These are phyloP conservation scores for Lepidopterella palustris DNA, from an alignment of 495 filamentous ascomycete genomes.

Conservation along the genomic window DNA sequence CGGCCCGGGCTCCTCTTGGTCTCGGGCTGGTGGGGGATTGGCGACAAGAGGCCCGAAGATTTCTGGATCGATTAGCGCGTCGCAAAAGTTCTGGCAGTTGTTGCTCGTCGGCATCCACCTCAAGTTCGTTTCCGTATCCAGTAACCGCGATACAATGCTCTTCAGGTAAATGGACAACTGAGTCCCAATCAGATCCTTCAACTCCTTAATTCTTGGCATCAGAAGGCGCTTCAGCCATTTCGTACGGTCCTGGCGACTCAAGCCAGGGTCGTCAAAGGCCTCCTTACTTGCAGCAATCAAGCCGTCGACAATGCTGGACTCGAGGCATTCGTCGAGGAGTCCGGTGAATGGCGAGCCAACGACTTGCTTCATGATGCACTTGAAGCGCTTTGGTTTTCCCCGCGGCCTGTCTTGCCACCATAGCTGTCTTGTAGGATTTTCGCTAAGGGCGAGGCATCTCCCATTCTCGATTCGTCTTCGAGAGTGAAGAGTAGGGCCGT, in stretches of 20 bases:
- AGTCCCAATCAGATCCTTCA: background rate
- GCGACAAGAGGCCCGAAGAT: slow-evolving; percentile 35
- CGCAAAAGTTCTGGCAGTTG: slow-evolving; percentile 37
- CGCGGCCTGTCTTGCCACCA: slow-evolving; percentile 24
- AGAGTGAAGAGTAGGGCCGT: slow-evolving; percentile 31
- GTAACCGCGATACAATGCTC: slow-evolving; percentile 30
- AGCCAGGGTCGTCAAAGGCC: background rate
- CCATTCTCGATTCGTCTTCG: background rate
- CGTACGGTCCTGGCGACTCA: background rate
- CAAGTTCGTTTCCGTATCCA: slow-evolving; percentile 24
- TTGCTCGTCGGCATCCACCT: slow-evolving; percentile 30
- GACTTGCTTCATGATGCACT: slow-evolving; percentile 42
- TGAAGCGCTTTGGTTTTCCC: slow-evolving; percentile 33
- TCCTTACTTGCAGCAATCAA: slow-evolving; percentile 16
- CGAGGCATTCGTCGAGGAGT: slow-evolving; percentile 14
- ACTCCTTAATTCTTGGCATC: slow-evolving; percentile 4
- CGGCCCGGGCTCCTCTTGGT: background rate
- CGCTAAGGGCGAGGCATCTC: slow-evolving; percentile 19
- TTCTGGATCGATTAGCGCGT: slow-evolving; percentile 29
- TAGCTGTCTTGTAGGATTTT: slow-evolving; percentile 13
- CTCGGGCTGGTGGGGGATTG: background rate
- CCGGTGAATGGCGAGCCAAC: slow-evolving; percentile 38
- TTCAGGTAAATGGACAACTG: slow-evolving; percentile 20
- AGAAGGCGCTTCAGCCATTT: slow-evolving; percentile 12
- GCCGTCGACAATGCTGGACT: slow-evolving; percentile 31